A percentile compares a stretch with the other conserved stretches of the same genome.
Conservation (phyloP, 352 stramenopile genomes). For the Phytophthora pistaciae region DNA sequence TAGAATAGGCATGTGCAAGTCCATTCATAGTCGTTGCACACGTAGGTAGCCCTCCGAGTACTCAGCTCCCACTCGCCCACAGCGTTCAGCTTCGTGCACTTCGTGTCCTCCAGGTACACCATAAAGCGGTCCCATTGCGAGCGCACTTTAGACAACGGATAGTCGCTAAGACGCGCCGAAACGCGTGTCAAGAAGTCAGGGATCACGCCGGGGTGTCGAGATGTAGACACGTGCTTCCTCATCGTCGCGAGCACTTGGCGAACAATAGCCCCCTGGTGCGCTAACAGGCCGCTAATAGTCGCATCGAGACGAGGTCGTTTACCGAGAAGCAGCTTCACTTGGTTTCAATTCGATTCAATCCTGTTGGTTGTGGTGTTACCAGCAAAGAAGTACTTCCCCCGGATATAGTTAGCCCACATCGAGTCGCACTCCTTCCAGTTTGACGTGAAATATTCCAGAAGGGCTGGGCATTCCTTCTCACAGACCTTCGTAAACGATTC, state of each 20-base stretch:
- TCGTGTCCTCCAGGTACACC: neutral
- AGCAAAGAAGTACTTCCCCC: slow-evolving; percentile 14
- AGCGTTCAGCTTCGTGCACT: neutral
- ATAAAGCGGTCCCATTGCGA: slow-evolving; percentile 1
- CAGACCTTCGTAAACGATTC: neutral
- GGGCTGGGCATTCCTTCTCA: neutral
- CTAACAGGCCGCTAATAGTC: slow-evolving; percentile 3
- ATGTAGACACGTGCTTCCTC: slow-evolving; percentile 3
- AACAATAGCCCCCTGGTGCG: slow-evolving; percentile 15
- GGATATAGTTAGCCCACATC: slow-evolving; percentile 28
- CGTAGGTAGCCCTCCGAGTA: neutral
- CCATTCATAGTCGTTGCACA: neutral
- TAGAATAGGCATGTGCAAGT: neutral
- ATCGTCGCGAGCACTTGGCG: slow-evolving; percentile 3
- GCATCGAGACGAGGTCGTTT: slow-evolving; percentile 13
- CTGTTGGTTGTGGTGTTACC: slow-evolving; percentile 35
- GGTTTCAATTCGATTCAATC: slow-evolving; percentile 33
- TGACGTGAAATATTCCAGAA: slow-evolving; percentile 13
- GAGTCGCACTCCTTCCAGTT: slow-evolving; percentile 22
- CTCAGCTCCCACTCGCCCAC: neutral
- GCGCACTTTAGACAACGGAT: neutral
- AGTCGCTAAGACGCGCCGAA: neutral
- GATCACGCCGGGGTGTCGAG: neutral
- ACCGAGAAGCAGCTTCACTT: slow-evolving; percentile 25
- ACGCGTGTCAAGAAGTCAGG: slow-evolving; percentile 6